Base-by-base conservation (phyloP, 257 asterid genomes). In the Lantana camara region DNA sequence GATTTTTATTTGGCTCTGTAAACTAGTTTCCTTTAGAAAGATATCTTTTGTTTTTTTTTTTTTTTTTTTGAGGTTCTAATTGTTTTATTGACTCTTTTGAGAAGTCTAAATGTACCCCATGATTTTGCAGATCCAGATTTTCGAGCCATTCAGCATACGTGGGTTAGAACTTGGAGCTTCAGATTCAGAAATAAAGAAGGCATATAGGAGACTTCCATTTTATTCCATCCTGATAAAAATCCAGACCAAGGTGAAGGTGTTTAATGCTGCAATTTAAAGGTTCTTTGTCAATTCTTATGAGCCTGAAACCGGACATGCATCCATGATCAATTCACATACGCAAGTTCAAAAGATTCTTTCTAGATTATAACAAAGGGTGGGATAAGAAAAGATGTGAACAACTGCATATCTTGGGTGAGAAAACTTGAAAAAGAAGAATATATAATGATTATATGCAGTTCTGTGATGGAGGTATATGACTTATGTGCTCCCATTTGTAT, bases 181-280 rank as follows among this genome's bases (percentile, higher is more conserved):
- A 47, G 99, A 90, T 63, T 78, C 91, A 54, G 99, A 90, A 69
- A 94, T 90, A 77, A 94, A 94, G 86, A 94, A 90, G 79, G 99
- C 99, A 23, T 94, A 94, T 64, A 85, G 99, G 85, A 94, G 85
- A 73, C 92, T 90, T 94, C 99, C 70, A 80, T 94, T 77, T 83
- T 86, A 55, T 94, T 86, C 86, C 99, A 94, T 73, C 99, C 99
- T 56, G 99, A 94, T 79, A 94, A 94, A 85, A 94, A 94, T 90
- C 99, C 99, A 45, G 98, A 90, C 77, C 99, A 98, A 90, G 99
- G 99, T 84, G 86, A 80, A 77, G 84, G 80, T 80, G 84, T 80
- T 79, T 30, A 60, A 42, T 74, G 72, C 48, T 77, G 67, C 54
- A 47, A 59, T 68, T 78, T 55, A 16, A n/a, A n/a, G n/a, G n/a